phyloP scores from a whole-genome alignment of 23 red algal genomes.

The Pyropia haitanensis region DNA sequence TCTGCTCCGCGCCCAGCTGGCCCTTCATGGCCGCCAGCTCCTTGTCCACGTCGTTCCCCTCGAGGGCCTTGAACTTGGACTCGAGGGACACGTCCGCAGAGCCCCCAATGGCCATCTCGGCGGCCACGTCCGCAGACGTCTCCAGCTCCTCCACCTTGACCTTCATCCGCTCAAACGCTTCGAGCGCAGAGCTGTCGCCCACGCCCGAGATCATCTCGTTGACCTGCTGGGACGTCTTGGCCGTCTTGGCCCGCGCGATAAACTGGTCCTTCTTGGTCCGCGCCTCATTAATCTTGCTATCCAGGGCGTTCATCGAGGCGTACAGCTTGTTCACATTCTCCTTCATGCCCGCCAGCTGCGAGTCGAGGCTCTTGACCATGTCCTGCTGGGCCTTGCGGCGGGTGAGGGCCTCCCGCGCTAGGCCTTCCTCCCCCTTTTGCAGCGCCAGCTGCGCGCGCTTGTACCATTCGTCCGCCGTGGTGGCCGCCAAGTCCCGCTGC shows the following conservation, averaged over 20 bases:
- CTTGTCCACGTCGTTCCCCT: constrained; percentile 80
- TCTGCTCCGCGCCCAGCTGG: constrained; percentile 23
- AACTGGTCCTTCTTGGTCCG: constrained; percentile 91
- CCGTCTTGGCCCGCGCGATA: constrained; percentile 81
- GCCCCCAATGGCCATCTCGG: constrained; percentile 53
- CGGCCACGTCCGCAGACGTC: constrained; percentile 66
- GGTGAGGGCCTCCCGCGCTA: constrained; percentile 85
- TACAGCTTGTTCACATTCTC: constrained; percentile 87
- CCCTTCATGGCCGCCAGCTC: constrained; percentile 86
- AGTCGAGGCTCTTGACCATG: constrained; percentile 41
- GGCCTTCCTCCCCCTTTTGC: constrained; percentile 89
- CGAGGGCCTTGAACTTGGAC: constrained; percentile 86
- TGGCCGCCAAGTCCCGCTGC: constrained; percentile 76
- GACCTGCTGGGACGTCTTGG: constrained; percentile 88
- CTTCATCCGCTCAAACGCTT: constrained; percentile 97
- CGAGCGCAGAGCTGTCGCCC: constrained; percentile 48
- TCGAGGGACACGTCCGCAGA: constrained; percentile 69
- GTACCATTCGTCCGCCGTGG: constrained; percentile 79
- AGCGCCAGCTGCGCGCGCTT: constrained; percentile 92
- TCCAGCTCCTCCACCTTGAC: constrained; percentile 95
- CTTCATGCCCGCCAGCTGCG: constrained; percentile 59
- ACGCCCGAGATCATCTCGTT: constrained; percentile 95
- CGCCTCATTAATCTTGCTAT: constrained; percentile 86
- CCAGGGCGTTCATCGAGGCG: constrained; percentile 79
- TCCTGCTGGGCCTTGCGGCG: constrained; percentile 83